phyloP scores from a whole-genome alignment of 148 eudicot species.

The Fallopia convolvulus region DNA sequence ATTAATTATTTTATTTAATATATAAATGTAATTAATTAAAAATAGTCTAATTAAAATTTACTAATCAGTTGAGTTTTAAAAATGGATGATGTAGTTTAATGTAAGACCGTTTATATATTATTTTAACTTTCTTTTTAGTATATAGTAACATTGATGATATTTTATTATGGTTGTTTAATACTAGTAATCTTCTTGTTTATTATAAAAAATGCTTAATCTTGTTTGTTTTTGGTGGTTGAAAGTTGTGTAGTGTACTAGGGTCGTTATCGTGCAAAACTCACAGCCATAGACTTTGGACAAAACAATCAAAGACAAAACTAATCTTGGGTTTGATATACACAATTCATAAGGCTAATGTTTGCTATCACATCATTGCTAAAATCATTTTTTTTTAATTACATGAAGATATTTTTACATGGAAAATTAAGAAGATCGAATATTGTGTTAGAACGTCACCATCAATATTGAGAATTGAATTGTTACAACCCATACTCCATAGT shows the following conservation, averaged over 20 bases:
- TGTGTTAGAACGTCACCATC: constrained; percentile 9
- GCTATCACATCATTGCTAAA: neutral
- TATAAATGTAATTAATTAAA: no score
- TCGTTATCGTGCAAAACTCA: neutral
- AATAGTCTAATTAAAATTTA: no score
- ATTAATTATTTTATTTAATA: no score
- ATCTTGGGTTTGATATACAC: neutral
- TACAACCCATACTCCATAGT: neutral
- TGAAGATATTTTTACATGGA: neutral
- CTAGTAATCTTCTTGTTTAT: no score
- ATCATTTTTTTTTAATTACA: neutral
- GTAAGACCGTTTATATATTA: no score
- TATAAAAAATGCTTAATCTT: no score
- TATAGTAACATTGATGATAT: no score
- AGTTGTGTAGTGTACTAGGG: neutral
- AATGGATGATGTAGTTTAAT: no score
- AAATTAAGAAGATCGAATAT: neutral
- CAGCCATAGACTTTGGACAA: neutral
- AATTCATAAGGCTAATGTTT: neutral
- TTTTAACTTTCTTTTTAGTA: no score
- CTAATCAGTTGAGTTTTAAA: no score
- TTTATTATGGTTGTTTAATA: no score
- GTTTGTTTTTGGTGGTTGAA: neutral
- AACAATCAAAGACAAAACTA: neutral
- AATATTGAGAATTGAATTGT: neutral